These are phyloP conservation scores for Inosperma sp. DNA, from an alignment of 768 basidiomycete species.

Conservation along the genomic window DNA sequence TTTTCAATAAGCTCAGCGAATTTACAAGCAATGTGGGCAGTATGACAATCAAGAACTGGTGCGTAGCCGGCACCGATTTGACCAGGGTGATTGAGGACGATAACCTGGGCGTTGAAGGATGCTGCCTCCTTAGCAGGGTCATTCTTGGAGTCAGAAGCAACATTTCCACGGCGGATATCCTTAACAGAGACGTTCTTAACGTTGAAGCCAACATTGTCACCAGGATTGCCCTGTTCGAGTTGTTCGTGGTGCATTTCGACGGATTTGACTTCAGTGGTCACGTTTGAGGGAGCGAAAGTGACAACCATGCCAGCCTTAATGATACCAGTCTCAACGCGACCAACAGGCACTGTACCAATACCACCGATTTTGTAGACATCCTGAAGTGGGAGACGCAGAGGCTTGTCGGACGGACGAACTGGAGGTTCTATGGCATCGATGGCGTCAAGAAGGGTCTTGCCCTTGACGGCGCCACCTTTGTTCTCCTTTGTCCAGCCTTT, in stretches of 20 bases:
- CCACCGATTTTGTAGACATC: slow-evolving; percentile 99
- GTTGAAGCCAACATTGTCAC: slow-evolving; percentile 99
- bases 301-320: slow-evolving; percentile 99
- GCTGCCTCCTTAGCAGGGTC: slow-evolving; percentile 99
- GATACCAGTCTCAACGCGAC: slow-evolving; percentile 99
- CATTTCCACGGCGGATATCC: slow-evolving; percentile 99
- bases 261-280: slow-evolving; percentile 99
- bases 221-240: slow-evolving; percentile 89
- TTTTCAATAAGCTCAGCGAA: slow-evolving; percentile 98
- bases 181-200: slow-evolving; percentile 99
- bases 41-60: slow-evolving; percentile 99
- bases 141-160: slow-evolving; percentile 99
- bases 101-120: slow-evolving; percentile 99
- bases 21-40: slow-evolving; percentile 99
- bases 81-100: slow-evolving; percentile 99
- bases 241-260: slow-evolving; percentile 99
- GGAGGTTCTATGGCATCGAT: slow-evolving; percentile 99
- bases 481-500: slow-evolving; percentile 99
- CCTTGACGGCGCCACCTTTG: slow-evolving; percentile 91
- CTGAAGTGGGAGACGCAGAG: slow-evolving; percentile 99
- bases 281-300: slow-evolving; percentile 92
- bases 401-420: slow-evolving; percentile 95
- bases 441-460: slow-evolving; percentile 99
- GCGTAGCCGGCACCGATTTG: slow-evolving; percentile 99
- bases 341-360: slow-evolving; percentile 99